Percentiles rank a stretch among this genome's conserved stretches.
Conservation (phyloP, 176 grass and related monocot genomes). For the Otatea glauca region DNA sequence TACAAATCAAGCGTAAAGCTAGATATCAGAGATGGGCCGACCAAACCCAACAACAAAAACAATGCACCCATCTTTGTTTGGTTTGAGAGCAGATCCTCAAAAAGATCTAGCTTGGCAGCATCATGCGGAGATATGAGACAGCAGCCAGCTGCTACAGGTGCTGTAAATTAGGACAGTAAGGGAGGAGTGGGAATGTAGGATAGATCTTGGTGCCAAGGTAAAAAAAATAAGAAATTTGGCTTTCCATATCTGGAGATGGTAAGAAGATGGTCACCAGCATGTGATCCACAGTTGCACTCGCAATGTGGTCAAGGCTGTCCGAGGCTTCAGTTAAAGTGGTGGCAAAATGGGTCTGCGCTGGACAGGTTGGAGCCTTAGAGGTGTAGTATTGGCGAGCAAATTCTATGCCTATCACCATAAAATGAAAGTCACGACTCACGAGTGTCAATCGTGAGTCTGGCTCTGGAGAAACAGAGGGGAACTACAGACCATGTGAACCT, state of each 20-base stretch:
- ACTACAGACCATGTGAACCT: not conserved
- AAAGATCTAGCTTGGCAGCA: not conserved
- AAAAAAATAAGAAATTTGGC: not conserved
- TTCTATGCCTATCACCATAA: not conserved
- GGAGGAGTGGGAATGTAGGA: not conserved
- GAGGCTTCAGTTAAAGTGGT: conserved; percentile 7
- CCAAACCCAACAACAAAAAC: not conserved
- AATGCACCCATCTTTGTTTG: not conserved
- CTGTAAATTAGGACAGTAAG: not conserved
- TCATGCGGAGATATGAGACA: not conserved
- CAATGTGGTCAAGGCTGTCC: not conserved
- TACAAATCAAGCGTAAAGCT: not conserved
- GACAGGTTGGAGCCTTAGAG: not conserved
- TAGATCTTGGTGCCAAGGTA: not conserved
- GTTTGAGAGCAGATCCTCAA: not conserved
- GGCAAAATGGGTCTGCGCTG: not conserved
- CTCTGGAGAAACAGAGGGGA: not conserved
- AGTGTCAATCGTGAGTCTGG: not conserved
- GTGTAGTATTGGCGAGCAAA: not conserved
- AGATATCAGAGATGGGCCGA: conserved; percentile 6
- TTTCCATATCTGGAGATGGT: not conserved
- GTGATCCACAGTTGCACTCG: not conserved
- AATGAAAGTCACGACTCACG: not conserved
- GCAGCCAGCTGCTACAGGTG: not conserved
- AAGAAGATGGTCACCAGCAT: not conserved